A percentile compares a stretch with the other conserved stretches of the same genome.
Conservation (phyloP, 2,329 filamentous ascomycete genomes). For the Myriosclerotinia curreyana region DNA sequence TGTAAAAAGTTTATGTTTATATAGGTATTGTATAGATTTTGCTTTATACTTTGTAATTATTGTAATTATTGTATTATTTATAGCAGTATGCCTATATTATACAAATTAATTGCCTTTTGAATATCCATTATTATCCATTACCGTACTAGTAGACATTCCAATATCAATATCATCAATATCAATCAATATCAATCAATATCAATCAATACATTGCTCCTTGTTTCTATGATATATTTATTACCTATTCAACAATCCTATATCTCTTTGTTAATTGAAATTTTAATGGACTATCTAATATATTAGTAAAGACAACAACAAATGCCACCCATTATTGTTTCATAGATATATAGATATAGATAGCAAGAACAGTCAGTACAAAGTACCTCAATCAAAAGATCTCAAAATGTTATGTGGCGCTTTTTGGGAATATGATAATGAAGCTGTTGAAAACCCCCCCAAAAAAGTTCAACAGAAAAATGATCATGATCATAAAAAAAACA, state of each 20-base stretch:
- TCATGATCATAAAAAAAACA: slow-evolving; percentile 23
- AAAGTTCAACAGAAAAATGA: slow-evolving; percentile 16
- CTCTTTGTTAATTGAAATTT: no score
- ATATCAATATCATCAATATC: no score
- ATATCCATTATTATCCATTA: no score
- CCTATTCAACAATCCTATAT: neutral
- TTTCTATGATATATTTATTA: slow-evolving; percentile 2
- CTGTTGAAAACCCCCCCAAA: slow-evolving; percentile 17
- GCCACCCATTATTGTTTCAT: neutral
- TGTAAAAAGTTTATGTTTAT: no score
- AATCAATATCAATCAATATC: neutral
- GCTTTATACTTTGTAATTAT: neutral
- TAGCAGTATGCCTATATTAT: no score
- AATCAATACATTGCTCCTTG: neutral
- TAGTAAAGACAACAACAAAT: neutral
- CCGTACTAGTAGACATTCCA: no score
- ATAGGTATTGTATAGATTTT: no score
- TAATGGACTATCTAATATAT: neutral
- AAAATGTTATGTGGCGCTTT: slow-evolving; percentile 19
- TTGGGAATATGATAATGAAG: slow-evolving; percentile 4
- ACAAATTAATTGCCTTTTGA: no score
- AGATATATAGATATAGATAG: neutral
- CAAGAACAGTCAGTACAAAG: neutral
- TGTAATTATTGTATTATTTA: neutral
- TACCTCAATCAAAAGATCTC: slow-evolving; percentile 10